These are phyloP conservation scores for Pichia sp. DNA, from an alignment of 1,139 yeast species.

Conservation along the genomic window DNA sequence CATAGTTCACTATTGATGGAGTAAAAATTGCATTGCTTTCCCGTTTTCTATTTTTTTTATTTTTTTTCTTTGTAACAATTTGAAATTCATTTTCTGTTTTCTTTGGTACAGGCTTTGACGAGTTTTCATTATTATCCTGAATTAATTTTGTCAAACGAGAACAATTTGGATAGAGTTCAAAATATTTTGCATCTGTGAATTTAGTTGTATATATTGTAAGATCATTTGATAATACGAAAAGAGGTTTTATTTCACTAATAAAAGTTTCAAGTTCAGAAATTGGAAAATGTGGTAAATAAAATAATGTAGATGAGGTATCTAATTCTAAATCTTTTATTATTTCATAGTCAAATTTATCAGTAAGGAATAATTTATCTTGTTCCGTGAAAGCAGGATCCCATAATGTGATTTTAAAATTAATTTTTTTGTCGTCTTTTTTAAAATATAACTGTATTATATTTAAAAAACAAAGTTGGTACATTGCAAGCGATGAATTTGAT, in stretches of 20 bases:
- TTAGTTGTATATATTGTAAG: conserved; percentile 40
- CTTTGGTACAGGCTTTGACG: conserved; percentile 9
- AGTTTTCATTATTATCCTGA: neutral
- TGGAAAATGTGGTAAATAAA: conserved; percentile 50
- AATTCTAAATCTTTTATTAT: conserved; percentile 26
- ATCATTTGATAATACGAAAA: conserved; percentile 41
- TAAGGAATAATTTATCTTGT: conserved; percentile 32
- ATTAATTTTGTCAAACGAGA: conserved; percentile 27
- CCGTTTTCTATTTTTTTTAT: conserved; percentile 26
- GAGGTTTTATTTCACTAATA: conserved; percentile 31
- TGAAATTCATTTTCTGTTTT: conserved; percentile 30
- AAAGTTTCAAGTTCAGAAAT: conserved; percentile 37
- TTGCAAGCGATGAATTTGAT: conserved; percentile 20
- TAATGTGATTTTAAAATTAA: conserved; percentile 31
- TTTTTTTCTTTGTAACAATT: conserved; percentile 28
- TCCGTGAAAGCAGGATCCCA: conserved; percentile 45
- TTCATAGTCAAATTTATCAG: conserved; percentile 17
- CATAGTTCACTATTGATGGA: conserved; percentile 29
- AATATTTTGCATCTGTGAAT: conserved; percentile 34
- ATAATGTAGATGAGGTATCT: conserved; percentile 21
- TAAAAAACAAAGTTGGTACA: conserved; percentile 27
- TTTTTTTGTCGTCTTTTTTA: neutral
- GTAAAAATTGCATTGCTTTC: conserved; percentile 31
- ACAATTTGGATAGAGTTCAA: conserved; percentile 34
- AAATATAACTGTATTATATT: conserved; percentile 14